phyloP scores from a whole-genome alignment of 192 early-diverging fungal species.

The Coemansia sp. region DNA sequence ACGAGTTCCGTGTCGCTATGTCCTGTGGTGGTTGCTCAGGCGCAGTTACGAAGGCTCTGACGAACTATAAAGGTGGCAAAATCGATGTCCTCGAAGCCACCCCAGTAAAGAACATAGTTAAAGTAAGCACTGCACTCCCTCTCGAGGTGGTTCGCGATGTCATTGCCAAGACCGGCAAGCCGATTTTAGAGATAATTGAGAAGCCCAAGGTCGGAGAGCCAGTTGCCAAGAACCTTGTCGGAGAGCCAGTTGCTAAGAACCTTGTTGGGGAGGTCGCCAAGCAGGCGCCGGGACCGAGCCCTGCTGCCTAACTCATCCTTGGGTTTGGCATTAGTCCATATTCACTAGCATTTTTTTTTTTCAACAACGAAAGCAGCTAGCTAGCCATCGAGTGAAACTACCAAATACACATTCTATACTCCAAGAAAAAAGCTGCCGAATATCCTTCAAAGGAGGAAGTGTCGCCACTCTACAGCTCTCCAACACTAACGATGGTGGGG shows the following conservation, averaged over 20 bases:
- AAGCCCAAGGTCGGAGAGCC: neutral
- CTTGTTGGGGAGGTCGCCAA: neutral
- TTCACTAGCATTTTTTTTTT: neutral
- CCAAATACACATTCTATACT: too few species aligned
- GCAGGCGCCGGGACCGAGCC: neutral
- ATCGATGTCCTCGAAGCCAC: neutral
- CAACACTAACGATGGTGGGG: neutral
- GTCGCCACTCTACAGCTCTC: too few species aligned
- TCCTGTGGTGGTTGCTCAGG: constrained; percentile 27
- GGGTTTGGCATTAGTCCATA: neutral
- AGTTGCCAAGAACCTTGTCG: neutral
- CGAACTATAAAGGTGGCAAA: neutral
- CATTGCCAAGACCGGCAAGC: neutral
- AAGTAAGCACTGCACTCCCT: neutral
- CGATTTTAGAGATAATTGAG: neutral
- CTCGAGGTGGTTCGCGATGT: neutral
- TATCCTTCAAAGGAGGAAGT: too few species aligned
- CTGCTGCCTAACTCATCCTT: neutral
- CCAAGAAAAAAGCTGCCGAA: too few species aligned
- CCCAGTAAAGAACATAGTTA: neutral
- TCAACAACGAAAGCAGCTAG: neutral
- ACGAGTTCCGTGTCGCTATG: constrained; percentile 17
- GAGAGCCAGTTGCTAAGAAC: neutral
- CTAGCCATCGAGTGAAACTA: neutral
- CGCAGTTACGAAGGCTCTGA: constrained; percentile 20